Base-by-base conservation (phyloP, 2,329 filamentous ascomycete species). In the Penicillium sp. region DNA sequence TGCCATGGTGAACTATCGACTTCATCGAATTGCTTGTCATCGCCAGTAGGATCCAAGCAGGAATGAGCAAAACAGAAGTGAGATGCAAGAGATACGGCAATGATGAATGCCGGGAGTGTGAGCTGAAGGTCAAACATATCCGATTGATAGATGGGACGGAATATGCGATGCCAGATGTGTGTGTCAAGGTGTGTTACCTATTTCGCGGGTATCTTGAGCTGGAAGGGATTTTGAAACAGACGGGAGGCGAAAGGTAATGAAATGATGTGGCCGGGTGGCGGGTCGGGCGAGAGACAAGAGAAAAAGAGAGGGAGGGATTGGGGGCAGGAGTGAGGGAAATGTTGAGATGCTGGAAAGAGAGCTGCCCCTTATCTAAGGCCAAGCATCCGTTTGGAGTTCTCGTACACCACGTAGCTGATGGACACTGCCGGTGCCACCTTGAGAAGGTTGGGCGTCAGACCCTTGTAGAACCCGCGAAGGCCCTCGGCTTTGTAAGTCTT, bases 371-470 rank as follows among this genome's bases (percentile, higher is more conserved):
- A 78, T 55, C 61, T 70, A 48, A 79, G 59, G 18, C 73, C 74
- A 56, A 95, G 75, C 32, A 86, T 66, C 59, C 78, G 81, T 76
- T 95, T 95, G 47, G 87, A 83, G 64, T 93, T 93, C 72, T 95
- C 90, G 65, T 95, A 95, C 51, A 93, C 86, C 62, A 95, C 82
- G 76, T 93, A 95, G 46, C 89, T 90, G 66, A 98, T 97, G 61
- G 90, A 95, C 46, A 98, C 85, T 28, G 93, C 90, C 2, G 93
- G 93, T 8, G 93, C 90, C 33, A 98, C 93, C 75, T 98, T 98
- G 59, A 98, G 77, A 35, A 98, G 75, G 66, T 97, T 98, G 4
- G 93, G 93, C 37, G 91, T 95, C 55, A 97, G 76, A 1, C 93
- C 93, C 70, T 94, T 95, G 77, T 95, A 98, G 48, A 98, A 75